Evolutionary conservation across 169 alveolate species (phyloP).

Genomic region (Cryptosporidium xiaoi): DNA sequence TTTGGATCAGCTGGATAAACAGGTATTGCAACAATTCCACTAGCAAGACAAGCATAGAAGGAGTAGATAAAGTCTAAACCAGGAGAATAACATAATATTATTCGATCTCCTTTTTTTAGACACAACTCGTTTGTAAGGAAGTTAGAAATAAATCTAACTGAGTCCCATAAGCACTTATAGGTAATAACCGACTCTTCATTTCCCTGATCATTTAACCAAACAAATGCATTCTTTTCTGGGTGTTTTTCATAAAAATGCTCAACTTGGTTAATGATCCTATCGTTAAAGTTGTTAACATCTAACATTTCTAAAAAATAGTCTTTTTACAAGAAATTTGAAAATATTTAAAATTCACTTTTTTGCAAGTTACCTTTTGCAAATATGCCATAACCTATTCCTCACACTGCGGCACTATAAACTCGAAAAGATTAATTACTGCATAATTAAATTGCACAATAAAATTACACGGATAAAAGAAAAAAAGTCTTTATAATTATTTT

Average conservation of each 20-base stretch:
- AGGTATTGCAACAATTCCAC: conserved; percentile 77
- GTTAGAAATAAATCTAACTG: conserved; percentile 44
- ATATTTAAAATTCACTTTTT: neutral
- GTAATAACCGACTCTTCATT: conserved; percentile 57
- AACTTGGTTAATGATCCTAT: conserved; percentile 49
- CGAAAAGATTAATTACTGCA: too few relatives aligned
- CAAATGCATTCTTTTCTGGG: conserved; percentile 52
- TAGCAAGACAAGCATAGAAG: conserved; percentile 74
- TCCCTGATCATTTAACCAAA: conserved; percentile 69
- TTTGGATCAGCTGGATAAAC: conserved; percentile 77
- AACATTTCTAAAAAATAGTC: neutral
- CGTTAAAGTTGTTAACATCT: neutral
- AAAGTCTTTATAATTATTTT: too few relatives aligned
- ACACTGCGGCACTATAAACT: too few relatives aligned
- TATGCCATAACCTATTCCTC: conserved; percentile 43
- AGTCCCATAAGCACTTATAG: conserved; percentile 28
- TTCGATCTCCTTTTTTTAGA: conserved; percentile 55
- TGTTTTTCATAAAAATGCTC: conserved; percentile 18
- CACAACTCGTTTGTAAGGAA: conserved; percentile 21
- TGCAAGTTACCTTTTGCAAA: conserved; percentile 47
- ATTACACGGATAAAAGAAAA: too few relatives aligned
- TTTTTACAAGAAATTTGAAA: neutral
- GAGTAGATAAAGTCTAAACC: conserved; percentile 77
- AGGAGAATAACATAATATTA: conserved; percentile 78
- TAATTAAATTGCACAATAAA: too few relatives aligned